Conservation (phyloP, 225 moss, liverwort and hornwort genomes). For the Pleurozium schreberi region DNA sequence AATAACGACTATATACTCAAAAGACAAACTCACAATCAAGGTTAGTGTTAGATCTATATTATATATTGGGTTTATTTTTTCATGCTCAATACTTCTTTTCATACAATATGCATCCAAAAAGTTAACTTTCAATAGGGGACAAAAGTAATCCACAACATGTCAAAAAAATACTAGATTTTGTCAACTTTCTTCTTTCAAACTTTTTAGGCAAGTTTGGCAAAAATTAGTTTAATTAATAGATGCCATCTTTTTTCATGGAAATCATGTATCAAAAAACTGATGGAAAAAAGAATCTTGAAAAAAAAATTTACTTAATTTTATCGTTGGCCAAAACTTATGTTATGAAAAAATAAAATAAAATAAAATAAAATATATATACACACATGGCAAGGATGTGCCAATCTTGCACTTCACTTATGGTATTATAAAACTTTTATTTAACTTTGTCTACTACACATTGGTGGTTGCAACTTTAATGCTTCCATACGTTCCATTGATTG, state of each 20-base stretch:
- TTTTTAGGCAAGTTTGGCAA: fast-evolving
- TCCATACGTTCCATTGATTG: neutral
- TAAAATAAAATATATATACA: too few species aligned
- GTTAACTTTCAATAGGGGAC: neutral
- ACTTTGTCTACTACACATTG: neutral
- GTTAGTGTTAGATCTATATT: too few species aligned
- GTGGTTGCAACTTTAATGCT: neutral
- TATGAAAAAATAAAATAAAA: too few species aligned
- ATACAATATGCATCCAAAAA: neutral
- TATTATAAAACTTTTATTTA: neutral
- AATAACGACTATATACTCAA: too few species aligned
- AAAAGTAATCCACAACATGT: neutral
- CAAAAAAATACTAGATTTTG: neutral
- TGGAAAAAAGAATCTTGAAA: neutral
- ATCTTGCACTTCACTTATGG: neutral
- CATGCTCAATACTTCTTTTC: neutral
- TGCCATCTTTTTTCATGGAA: neutral
- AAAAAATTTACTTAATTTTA: too few species aligned
- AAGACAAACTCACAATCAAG: too few species aligned
- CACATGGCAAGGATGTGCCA: fast-evolving
- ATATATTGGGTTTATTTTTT: neutral
- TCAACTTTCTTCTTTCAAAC: neutral
- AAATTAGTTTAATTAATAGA: too few species aligned
- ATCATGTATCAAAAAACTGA: neutral
- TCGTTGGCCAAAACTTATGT: too few species aligned